These are phyloP conservation scores for Cenchrus fungigraminus DNA, from an alignment of 176 grass and related monocot genomes.

Conservation along the genomic window DNA sequence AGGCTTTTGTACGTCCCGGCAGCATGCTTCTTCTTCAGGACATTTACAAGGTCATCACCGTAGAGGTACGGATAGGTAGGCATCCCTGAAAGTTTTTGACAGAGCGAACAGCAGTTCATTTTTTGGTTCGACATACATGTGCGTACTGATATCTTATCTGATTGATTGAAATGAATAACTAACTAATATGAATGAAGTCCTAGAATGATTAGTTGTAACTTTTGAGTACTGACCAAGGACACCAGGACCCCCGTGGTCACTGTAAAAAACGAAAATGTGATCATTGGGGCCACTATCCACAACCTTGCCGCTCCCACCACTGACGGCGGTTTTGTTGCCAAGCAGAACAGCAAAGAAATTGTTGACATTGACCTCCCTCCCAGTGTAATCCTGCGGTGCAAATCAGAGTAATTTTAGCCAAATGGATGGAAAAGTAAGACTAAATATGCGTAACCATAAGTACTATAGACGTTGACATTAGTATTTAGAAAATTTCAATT, in stretches of 20 bases:
- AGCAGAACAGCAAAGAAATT: slow-evolving; percentile 94
- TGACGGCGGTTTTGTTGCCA: slow-evolving; percentile 80
- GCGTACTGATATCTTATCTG: not conserved
- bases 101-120: slow-evolving; percentile 19
- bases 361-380: slow-evolving; percentile 71
- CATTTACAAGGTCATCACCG: slow-evolving; percentile 74
- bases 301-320: slow-evolving; percentile 92
- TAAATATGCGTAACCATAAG: not conserved
- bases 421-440: slow-evolving; percentile 13
- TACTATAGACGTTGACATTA: slow-evolving; percentile 30
- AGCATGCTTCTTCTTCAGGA: slow-evolving; percentile 89
- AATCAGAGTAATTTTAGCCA: slow-evolving; percentile 1
- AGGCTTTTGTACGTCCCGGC: slow-evolving; percentile 96
- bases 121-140: slow-evolving; percentile 29
- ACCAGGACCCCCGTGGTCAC: slow-evolving; percentile 92
- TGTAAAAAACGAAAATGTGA: slow-evolving; percentile 96
- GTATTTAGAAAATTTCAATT: not conserved
- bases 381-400: slow-evolving; percentile 82
- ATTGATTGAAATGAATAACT: not conserved
- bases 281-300: slow-evolving; percentile 90
- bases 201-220: slow-evolving; percentile 19
- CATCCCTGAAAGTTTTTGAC: slow-evolving; percentile 68
- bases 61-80: slow-evolving; percentile 96
- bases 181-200: slow-evolving; percentile 21
- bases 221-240: slow-evolving; percentile 76